Percentiles rank a stretch among this genome's conserved stretches.
Conservation (phyloP, 2,329 filamentous ascomycete genomes). For the Neofusicoccum laricinum region DNA sequence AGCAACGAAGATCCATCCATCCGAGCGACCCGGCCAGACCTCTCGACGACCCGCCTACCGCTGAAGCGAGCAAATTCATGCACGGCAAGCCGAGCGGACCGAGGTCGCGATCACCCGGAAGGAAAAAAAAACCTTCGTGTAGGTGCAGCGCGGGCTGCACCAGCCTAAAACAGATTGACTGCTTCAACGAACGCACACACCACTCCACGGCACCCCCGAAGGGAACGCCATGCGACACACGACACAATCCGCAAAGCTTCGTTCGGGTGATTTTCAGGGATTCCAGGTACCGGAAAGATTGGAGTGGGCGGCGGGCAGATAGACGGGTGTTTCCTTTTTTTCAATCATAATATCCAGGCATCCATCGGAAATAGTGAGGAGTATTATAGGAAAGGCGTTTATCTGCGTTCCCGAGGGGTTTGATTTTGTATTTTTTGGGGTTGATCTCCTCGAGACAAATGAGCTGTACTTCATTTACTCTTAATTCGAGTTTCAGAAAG, state of each 20-base stretch:
- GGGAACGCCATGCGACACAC: too few species aligned
- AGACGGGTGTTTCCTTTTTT: not conserved
- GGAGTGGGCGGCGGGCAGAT: not conserved
- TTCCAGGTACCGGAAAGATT: not conserved
- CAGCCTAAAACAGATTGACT: not conserved
- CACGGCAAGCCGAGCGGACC: not conserved
- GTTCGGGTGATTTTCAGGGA: not conserved
- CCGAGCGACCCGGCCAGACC: too few species aligned
- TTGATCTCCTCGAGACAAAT: not conserved
- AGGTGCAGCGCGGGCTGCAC: not conserved
- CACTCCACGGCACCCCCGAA: not conserved
- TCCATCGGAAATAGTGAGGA: not conserved
- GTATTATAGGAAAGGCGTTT: too few species aligned
- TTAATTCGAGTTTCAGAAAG: not conserved
- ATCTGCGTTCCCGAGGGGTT: not conserved
- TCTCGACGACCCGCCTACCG: too few species aligned
- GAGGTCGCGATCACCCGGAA: not conserved
- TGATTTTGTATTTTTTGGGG: not conserved
- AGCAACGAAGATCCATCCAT: too few species aligned
- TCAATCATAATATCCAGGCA: not conserved
- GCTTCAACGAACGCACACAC: not conserved
- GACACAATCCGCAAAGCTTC: too few species aligned
- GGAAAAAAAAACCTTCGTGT: not conserved
- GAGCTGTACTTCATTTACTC: not conserved
- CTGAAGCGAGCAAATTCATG: not conserved